Percentiles rank a stretch among this genome's conserved stretches.
Conservation (phyloP, 2,329 filamentous ascomycete species). For the Mycosphaerelloides madeirae region DNA sequence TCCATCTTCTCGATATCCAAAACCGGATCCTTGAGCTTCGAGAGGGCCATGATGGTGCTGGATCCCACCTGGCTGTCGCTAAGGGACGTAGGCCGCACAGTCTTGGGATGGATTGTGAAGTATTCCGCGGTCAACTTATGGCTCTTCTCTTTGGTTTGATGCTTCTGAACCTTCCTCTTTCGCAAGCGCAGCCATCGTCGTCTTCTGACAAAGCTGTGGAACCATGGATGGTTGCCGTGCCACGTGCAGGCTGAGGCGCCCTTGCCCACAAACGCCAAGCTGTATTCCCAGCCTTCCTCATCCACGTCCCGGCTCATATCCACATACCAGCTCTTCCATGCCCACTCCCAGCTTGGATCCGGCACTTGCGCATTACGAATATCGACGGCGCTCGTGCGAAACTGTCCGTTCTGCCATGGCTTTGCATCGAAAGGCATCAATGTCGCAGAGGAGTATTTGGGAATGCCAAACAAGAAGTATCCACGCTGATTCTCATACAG, state of each 20-base stretch:
- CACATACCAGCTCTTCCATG: conserved; percentile 66
- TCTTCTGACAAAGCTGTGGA: conserved; percentile 88
- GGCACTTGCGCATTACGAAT: conserved; percentile 87
- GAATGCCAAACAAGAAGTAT: conserved; percentile 79
- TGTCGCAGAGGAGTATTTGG: conserved; percentile 82
- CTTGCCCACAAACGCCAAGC: conserved; percentile 65
- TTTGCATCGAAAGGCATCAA: conserved; percentile 80
- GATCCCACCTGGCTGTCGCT: conserved; percentile 18
- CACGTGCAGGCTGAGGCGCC: conserved; percentile 50
- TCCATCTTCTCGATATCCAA: conserved; percentile 49
- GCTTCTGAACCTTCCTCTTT: conserved; percentile 54
- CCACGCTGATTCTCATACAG: conserved; percentile 95
- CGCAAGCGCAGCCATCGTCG: conserved; percentile 83
- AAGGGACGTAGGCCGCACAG: conserved; percentile 16
- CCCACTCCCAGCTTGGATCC: conserved; percentile 94
- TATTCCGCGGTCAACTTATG: conserved; percentile 72
- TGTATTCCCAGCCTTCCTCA: conserved; percentile 94
- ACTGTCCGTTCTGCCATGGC: conserved; percentile 68
- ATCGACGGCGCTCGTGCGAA: conserved; percentile 57
- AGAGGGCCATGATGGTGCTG: conserved; percentile 12
- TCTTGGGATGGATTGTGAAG: conserved; percentile 61
- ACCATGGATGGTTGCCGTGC: conserved; percentile 87
- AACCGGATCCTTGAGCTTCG: conserved; percentile 37
- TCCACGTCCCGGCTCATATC: conserved; percentile 79
- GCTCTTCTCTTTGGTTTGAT: conserved; percentile 47